Base-by-base conservation (phyloP, 352 stramenopile genomes). In the Thalassiosira livingstoniorum region DNA sequence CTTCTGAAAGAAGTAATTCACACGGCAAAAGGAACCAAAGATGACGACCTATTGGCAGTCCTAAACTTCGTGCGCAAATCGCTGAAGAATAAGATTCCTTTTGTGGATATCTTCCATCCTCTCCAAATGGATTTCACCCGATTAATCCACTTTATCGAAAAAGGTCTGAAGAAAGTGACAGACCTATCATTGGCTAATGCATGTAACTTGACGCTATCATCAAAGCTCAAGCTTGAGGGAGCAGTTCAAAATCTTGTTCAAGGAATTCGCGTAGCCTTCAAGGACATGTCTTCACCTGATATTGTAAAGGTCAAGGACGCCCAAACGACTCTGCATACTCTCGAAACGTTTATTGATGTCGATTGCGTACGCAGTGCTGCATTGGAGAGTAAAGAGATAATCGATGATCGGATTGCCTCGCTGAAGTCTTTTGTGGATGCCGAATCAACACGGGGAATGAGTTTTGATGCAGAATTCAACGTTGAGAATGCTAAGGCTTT, bases 1-100 rank as follows among this genome's bases (percentile, higher is more conserved):
- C 65, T 92, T n/a, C 61, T 80, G 23, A 72, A 85, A 18, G 87
- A 92, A 80, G 86, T 92, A 18, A 62, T 86, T 37, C 68, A 60
- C 60, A 87, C 67, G 27, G 70, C 66, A 2, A 66, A 79, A n/a
- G 74, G 58, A 18, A 85, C 68, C 21, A 77, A 58, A 34, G 80
- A 89, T 43, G 63, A 85, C 32, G 83, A 89, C 31, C 62, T 90
- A 7, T 76, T 75, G 32, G 43, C 27, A 53, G 62, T 90, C 25
- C 80, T 92, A 39, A 45, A 75, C 1, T 90, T 87, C 39, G 80
- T 92, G 13, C 54, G 58, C 13, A 75, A 64, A 45, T 90, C 64
- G 18, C 37, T 92, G 5, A 77, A 82, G n/a, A 87, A 85, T 39
- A 54, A 65, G 0, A 89, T 86, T 71, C 80, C 74, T 34, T 90